Base-by-base conservation (phyloP, 1,139 yeast species). In the Yamadazyma kanchanaburiensis region DNA sequence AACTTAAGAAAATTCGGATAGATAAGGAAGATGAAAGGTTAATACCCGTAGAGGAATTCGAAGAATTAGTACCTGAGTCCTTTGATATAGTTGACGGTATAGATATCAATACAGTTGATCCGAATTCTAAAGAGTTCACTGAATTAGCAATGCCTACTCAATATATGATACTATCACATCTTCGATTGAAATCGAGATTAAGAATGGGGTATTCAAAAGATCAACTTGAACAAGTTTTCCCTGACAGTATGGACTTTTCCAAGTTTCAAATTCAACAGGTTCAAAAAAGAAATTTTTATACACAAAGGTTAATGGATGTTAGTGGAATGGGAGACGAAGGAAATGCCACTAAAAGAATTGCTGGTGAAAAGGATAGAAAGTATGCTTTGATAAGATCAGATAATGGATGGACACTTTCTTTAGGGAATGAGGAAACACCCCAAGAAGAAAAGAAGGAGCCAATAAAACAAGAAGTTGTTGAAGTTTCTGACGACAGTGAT, bases 151-250 rank as follows among this genome's bases (percentile, higher is more conserved):
- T 81, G 32, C 75, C 89, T 0, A 81, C 95, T 0, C 96, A 88
- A 49, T 94, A 91, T 49, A 87, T 87, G 74, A 75, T 88, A 3
- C 60, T 94, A 15, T 86, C 91, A 8, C 87, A 87, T 34, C 72
- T 94, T 12, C 58, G 99, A 33, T 61, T 88, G 21, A 72, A 87
- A 39, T 89, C 97, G 0, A 64, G 99, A 34, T 71, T 94, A 52
- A 78, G 99, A 61, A 82, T 94, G 95, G 99, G 99, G 0, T 87
- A 83, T 49, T 70, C 89, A 0, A 86, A 87, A 37, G 91, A 85
- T 11, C 96, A 94, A 48, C 61, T 94, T 17, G 85, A 86, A 42
- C 64, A 73, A 4, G 61, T 87, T 36, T 94, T 91, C 46, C 94
- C 96, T 0, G 71, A 85, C 47, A 76, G 88, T 33, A 72, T 86